Evolutionary conservation across 2,329 filamentous ascomycete genomes (phyloP).

Genomic region (Aspergillus sp.): DNA sequence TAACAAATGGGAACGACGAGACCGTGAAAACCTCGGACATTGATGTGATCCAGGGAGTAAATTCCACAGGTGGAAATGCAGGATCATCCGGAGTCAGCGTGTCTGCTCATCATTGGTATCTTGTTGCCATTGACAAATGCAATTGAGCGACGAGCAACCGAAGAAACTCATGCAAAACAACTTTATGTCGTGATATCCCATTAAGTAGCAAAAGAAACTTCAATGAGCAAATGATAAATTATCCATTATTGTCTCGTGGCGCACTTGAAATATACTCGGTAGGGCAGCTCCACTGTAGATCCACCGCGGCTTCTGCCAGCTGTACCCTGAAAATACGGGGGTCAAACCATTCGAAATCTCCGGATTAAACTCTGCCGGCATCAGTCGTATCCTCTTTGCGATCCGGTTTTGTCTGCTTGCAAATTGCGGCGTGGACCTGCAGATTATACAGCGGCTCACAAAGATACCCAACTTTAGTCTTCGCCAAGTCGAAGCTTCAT

Average conservation of each 20-base stretch:
- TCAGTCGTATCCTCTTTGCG: too few relatives aligned
- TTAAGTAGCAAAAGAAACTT: background rate
- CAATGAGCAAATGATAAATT: background rate
- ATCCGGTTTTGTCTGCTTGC: too few relatives aligned
- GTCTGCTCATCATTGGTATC: constrained; percentile 32
- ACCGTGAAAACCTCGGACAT: constrained; percentile 28
- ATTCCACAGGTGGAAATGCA: constrained; percentile 29
- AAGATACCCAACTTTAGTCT: too few relatives aligned
- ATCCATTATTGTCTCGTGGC: too few relatives aligned
- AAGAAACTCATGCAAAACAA: background rate
- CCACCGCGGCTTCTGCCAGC: too few relatives aligned
- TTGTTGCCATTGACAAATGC: constrained; percentile 21
- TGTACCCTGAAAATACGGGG: too few relatives aligned
- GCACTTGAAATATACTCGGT: too few relatives aligned
- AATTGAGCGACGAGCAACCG: constrained; percentile 1
- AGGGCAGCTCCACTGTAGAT: background rate
- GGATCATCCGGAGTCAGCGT: constrained; percentile 20
- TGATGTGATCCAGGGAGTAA: constrained; percentile 25
- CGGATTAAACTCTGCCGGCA: too few relatives aligned
- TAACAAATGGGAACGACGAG: constrained; percentile 25
- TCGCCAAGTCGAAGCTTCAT: too few relatives aligned
- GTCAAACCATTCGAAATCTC: too few relatives aligned
- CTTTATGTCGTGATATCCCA: background rate
- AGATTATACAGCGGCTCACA: too few relatives aligned
- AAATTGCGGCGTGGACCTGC: too few relatives aligned